A percentile compares a stretch with the other conserved stretches of the same genome.
These are phyloP conservation scores for Zizania latifolia DNA, from an alignment of 176 grass and related monocot genomes.

Conservation along the genomic window DNA sequence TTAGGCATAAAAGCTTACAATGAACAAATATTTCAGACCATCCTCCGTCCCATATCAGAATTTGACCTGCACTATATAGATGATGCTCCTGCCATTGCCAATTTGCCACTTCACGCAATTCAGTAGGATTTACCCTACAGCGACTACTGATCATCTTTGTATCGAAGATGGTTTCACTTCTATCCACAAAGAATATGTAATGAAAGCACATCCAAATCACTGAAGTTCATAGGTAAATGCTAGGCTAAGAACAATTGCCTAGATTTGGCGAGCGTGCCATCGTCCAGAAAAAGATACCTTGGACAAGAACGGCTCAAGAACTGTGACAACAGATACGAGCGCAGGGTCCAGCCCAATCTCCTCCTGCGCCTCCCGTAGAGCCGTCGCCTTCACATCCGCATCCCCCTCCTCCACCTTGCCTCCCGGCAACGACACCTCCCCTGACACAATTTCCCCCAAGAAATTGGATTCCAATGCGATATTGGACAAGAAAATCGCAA, in stretches of 20 bases:
- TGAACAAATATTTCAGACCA: background rate
- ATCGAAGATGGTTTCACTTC: background rate
- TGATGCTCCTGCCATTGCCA: background rate
- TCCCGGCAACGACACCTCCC: conserved; percentile 87
- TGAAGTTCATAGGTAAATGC: background rate
- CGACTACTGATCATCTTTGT: background rate
- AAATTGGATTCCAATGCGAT: conserved; percentile 1
- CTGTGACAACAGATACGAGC: conserved; percentile 56
- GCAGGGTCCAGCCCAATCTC: conserved; percentile 78
- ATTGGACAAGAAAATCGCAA: background rate
- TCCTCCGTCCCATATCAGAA: background rate
- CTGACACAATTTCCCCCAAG: conserved; percentile 25
- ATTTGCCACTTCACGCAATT: background rate
- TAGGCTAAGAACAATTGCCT: background rate
- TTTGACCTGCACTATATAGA: background rate
- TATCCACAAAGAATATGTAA: background rate
- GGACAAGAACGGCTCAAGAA: conserved; percentile 86
- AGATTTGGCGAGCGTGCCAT: background rate
- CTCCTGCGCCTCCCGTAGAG: conserved; percentile 75
- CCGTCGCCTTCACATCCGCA: conserved; percentile 66
- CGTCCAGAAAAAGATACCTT: conserved; percentile 44
- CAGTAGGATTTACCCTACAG: background rate
- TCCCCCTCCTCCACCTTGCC: conserved; percentile 88
- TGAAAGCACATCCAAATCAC: background rate
- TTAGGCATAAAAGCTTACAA: background rate